Evolutionary conservation across 306 rosid genomes (phyloP).

Genomic region (Mimosa bimucronata): DNA sequence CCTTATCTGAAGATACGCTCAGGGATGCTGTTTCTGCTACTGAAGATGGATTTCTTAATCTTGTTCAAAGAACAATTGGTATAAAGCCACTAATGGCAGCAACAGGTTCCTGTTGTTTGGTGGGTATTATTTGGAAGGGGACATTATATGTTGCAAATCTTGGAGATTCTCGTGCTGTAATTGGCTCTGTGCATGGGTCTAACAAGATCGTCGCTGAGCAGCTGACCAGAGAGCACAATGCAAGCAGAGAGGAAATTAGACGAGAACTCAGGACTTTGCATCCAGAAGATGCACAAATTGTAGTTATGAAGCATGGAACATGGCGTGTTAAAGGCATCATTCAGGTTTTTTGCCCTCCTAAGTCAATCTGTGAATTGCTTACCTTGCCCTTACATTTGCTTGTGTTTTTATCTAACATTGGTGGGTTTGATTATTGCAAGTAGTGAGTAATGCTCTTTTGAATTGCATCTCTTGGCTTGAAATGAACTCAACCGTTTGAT

Average conservation of each 20-base stretch:
- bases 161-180: conserved; percentile 67
- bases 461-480: neutral
- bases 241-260: conserved; percentile 18
- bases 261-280: conserved; percentile 18
- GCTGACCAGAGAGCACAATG: conserved; percentile 26
- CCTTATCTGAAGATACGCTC: conserved; percentile 49
- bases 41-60: conserved; percentile 61
- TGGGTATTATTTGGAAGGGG: conserved; percentile 65
- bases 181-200: conserved; percentile 51
- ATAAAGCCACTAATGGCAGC: conserved; percentile 19
- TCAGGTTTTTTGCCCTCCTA: conserved; percentile 3
- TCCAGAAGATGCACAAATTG: conserved; percentile 17
- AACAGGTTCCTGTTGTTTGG: conserved; percentile 50
- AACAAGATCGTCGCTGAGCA: conserved; percentile 30
- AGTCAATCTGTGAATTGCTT: neutral
- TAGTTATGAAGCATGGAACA: conserved; percentile 21
- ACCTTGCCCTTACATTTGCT: neutral
- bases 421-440: neutral
- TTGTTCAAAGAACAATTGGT: conserved; percentile 48
- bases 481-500: neutral
- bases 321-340: conserved; percentile 21
- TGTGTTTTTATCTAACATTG: neutral
- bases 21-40: conserved; percentile 57
- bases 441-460: neutral
- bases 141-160: conserved; percentile 57